phyloP scores from a whole-genome alignment of 1,284 basidiomycete species.

The Ceratobasidium sp. region DNA sequence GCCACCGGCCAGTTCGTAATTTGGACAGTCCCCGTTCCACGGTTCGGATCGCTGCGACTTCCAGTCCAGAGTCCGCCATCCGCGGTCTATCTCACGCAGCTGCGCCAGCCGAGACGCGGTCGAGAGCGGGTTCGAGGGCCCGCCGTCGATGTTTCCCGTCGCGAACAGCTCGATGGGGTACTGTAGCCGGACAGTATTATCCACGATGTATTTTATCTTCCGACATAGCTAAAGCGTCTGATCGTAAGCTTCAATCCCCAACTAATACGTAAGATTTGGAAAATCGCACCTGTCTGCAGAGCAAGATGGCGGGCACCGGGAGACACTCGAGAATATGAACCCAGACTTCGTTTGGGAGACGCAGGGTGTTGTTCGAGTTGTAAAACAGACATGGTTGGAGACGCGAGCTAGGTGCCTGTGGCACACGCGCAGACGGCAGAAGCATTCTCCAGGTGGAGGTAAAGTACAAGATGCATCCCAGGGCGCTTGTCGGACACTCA shows the following conservation, averaged over 20 bases:
- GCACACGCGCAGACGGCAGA: conserved; percentile 41
- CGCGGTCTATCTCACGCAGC: conserved; percentile 40
- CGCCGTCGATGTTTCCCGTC: conserved; percentile 38
- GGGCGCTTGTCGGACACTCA: not conserved
- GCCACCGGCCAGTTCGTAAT: conserved; percentile 40
- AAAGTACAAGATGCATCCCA: not conserved
- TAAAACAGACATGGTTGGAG: conserved; percentile 36
- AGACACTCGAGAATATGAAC: conserved; percentile 27
- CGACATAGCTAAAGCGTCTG: conserved; percentile 20
- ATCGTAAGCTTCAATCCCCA: not conserved
- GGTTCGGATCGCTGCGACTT: conserved; percentile 29
- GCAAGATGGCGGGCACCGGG: conserved; percentile 18
- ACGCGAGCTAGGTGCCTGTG: conserved; percentile 18
- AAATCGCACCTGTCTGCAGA: conserved; percentile 30
- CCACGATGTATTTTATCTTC: conserved; percentile 34
- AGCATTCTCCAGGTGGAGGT: conserved; percentile 37
- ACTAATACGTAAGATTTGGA: not conserved
- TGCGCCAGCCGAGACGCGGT: conserved; percentile 37
- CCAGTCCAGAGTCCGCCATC: conserved; percentile 42
- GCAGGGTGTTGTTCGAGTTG: not conserved
- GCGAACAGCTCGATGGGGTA: conserved; percentile 42
- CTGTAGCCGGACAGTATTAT: conserved; percentile 32
- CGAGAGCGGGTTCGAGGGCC: conserved; percentile 25
- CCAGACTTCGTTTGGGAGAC: conserved; percentile 41
- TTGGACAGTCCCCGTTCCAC: conserved; percentile 41